Conservation (phyloP, 495 filamentous ascomycete genomes). For the Aspergillus egyptiacus region DNA sequence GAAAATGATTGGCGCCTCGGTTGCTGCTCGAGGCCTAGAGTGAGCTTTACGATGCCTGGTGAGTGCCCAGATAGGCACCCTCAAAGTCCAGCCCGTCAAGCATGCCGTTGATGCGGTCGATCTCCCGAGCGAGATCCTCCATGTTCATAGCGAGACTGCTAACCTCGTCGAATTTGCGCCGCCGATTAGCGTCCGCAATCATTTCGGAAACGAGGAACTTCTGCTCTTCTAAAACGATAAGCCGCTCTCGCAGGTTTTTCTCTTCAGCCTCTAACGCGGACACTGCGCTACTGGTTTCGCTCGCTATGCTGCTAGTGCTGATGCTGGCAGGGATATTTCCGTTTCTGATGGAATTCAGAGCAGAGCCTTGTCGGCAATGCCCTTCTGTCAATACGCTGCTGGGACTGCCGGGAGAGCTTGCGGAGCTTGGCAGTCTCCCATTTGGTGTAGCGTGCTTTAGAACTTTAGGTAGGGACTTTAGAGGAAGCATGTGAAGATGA, state of each 20-base stretch:
- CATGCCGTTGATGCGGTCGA: constrained; percentile 58
- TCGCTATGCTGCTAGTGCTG: constrained; percentile 49
- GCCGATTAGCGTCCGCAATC: constrained; percentile 73
- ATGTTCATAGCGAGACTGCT: constrained; percentile 70
- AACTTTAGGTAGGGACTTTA: constrained; percentile 79
- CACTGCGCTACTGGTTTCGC: constrained; percentile 58
- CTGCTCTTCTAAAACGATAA: constrained; percentile 94
- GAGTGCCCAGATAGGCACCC: constrained; percentile 40
- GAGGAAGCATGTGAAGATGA: constrained; percentile 84
- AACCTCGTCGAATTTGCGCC: constrained; percentile 86
- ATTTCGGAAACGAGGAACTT: constrained; percentile 86
- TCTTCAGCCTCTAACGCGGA: constrained; percentile 79
- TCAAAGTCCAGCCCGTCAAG: constrained; percentile 47
- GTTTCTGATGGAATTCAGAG: constrained; percentile 55
- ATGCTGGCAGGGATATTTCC: constrained; percentile 48
- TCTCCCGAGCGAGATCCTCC: constrained; percentile 79
- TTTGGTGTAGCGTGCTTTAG: constrained; percentile 62
- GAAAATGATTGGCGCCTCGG: not conserved
- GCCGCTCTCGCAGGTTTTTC: constrained; percentile 71
- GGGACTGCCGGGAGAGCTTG: constrained; percentile 27
- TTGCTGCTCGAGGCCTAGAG: not conserved
- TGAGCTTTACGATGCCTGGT: constrained; percentile 14
- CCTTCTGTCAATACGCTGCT: constrained; percentile 29
- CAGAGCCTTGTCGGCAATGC: constrained; percentile 39
- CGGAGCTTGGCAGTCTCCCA: constrained; percentile 24